A percentile compares a stretch with the other conserved stretches of the same genome.
Conservation (phyloP, 768 basidiomycete species). For the Leccinum aurantiacum region DNA sequence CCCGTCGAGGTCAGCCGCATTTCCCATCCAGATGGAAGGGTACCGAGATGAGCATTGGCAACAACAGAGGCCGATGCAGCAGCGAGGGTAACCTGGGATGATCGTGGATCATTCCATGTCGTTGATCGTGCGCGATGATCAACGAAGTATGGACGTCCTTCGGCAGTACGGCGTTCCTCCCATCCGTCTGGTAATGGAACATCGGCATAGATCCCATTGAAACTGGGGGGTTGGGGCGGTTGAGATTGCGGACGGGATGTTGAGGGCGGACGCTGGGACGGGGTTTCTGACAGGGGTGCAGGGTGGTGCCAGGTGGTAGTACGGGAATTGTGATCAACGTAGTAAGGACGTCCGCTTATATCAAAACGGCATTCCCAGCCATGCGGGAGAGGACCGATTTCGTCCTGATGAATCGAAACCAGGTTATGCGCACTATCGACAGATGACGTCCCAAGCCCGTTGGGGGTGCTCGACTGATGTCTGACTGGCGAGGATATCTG, state of each 20-base stretch:
- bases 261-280: conserved; percentile 17
- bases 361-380: conserved; percentile 87
- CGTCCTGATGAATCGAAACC: conserved; percentile 47
- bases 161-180: conserved; percentile 90
- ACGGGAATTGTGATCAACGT: conserved; percentile 83
- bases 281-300: conserved; percentile 22
- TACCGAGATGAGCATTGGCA: conserved; percentile 65
- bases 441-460: conserved; percentile 6
- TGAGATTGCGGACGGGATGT: conserved; percentile 18
- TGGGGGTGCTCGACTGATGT: conserved; percentile 11
- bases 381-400: conserved; percentile 61
- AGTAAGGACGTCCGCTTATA: conserved; percentile 65
- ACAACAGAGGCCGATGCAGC: conserved; percentile 43
- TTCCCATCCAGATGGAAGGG: conserved; percentile 91
- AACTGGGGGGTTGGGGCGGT: conserved; percentile 31
- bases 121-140: conserved; percentile 84
- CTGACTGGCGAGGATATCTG: conserved; percentile 16
- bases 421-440: conserved; percentile 5
- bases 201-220: conserved; percentile 45
- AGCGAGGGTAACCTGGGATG: conserved; percentile 46
- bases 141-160: conserved; percentile 74
- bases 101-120: conserved; percentile 88
- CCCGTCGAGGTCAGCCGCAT: conserved; percentile 86
- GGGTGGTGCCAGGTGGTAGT: conserved; percentile 79
- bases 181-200: conserved; percentile 84